Evolutionary conservation across 345 rosid species (phyloP).

Genomic region (Aegle marmelos): DNA sequence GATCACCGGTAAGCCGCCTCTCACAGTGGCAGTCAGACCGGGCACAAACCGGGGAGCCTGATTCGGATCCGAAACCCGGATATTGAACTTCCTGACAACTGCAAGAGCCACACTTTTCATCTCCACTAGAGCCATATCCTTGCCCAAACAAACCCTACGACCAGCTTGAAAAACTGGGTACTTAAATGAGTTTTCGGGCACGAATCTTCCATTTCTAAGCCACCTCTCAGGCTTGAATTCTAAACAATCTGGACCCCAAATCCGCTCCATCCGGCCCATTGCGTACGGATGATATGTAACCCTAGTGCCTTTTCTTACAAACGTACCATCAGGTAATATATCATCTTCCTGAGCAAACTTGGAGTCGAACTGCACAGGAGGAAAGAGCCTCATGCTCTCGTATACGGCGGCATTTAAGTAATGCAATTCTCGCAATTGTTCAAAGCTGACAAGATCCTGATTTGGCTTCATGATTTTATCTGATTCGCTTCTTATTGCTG

Average conservation of each 20-base stretch:
- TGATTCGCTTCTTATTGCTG: conserved; percentile 31
- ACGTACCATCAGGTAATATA: conserved; percentile 46
- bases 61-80: conserved; percentile 6
- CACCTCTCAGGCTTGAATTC: conserved; percentile 79
- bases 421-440: conserved; percentile 32
- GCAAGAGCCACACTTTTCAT: conserved; percentile 52
- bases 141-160: conserved; percentile 64
- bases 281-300: conserved; percentile 81
- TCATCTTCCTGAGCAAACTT: conserved; percentile 46
- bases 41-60: not conserved
- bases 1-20: not conserved
- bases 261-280: conserved; percentile 60
- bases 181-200: conserved; percentile 45
- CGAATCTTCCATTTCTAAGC: conserved; percentile 45
- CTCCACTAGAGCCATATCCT: conserved; percentile 74
- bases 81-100: conserved; percentile 36
- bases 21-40: not conserved
- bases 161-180: conserved; percentile 45
- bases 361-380: conserved; percentile 59
- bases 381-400: conserved; percentile 53
- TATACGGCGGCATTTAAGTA: conserved; percentile 41
- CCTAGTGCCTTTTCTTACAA: conserved; percentile 52
- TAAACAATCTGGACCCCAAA: conserved; percentile 67
- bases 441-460: conserved; percentile 26
- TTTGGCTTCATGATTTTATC: conserved; percentile 27